Base-by-base conservation (phyloP, 1,139 yeast genomes). In the Candida glucosophila region DNA sequence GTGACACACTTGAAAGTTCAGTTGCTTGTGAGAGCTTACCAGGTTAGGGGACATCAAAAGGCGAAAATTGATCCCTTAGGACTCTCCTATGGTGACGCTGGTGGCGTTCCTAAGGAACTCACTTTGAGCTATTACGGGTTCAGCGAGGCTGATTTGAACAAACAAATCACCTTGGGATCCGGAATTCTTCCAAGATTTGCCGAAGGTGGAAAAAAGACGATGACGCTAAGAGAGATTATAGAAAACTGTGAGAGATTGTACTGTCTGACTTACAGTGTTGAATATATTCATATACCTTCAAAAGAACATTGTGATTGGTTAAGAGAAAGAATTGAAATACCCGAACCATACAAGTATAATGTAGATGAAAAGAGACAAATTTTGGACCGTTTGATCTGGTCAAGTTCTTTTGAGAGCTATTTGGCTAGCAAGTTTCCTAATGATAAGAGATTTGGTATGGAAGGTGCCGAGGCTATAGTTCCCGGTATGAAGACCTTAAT, bases 251-350 rank as follows among this genome's bases (percentile, higher is more conserved):
- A 92, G 60, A 65, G 67, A 40, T 71, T 83, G 44, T 90, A 92
- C 68, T 86, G 96, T 61, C 72, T 80, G 23, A 62, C 82, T 25
- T 86, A 86, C 52, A 98, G 97, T 61, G 73, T 83, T 34, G 97
- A 90, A 63, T 90, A 86, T 60, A 81, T 90, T 46, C 99, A 90
- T 60, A 92, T 90, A 42, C 96, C 98, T 35, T 82, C 94, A 31
- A 80, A 93, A 56, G 85, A 75, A 46, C 82, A 82, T 60, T 92
- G 97, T 67, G 96, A 90, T 58, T 90, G 98, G 99, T 74, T 90
- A 51, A 80, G 98, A 66, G 94, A 86, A 60, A 74, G 96, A 56
- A 72, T 92, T 39, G 98, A 90, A 62, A 83, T 88, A 41, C 95
- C 97, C 37, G 58, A 63, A 29, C 96, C 97, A 23, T 88, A 61